phyloP scores from a whole-genome alignment of 1,284 basidiomycete species.

The Stygiomarasmius scandens region DNA sequence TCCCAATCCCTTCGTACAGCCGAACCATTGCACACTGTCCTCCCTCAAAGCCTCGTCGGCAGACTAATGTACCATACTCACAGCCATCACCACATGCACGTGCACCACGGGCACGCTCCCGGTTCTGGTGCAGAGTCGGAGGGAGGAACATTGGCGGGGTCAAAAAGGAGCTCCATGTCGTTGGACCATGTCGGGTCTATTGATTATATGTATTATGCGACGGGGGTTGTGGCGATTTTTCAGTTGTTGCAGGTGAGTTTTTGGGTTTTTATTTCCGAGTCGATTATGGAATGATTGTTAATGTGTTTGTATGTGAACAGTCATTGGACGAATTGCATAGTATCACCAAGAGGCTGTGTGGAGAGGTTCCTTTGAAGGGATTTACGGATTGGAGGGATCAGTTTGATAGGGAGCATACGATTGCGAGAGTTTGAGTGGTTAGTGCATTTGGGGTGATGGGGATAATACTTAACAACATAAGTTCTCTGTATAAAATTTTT shows the following conservation, averaged over 20 bases:
- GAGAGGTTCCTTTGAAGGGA: conserved; percentile 48
- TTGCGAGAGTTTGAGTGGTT: too few relatives aligned
- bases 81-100: conserved; percentile 12
- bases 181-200: conserved; percentile 32
- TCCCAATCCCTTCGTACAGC: conserved; percentile 50
- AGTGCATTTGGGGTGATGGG: too few relatives aligned
- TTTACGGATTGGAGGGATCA: conserved; percentile 44
- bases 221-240: conserved; percentile 46
- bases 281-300: background rate
- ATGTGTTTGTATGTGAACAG: conserved; percentile 24
- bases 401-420: conserved; percentile 28
- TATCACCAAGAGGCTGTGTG: conserved; percentile 45
- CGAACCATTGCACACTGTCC: conserved; percentile 48
- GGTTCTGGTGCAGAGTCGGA: background rate
- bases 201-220: conserved; percentile 50
- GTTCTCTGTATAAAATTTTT: too few relatives aligned
- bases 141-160: background rate
- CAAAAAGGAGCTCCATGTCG: conserved; percentile 2
- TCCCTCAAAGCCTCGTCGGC: conserved; percentile 46
- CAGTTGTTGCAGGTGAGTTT: conserved; percentile 43
- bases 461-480: too few relatives aligned
- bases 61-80: conserved; percentile 45
- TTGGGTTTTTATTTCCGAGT: background rate
- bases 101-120: background rate
- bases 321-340: conserved; percentile 45